Percentiles rank a stretch among this genome's conserved stretches.
Evolutionary conservation across 371 early-diverging fungal genomes (phyloP).

Genomic region (Lichtheimia hyalospora): DNA sequence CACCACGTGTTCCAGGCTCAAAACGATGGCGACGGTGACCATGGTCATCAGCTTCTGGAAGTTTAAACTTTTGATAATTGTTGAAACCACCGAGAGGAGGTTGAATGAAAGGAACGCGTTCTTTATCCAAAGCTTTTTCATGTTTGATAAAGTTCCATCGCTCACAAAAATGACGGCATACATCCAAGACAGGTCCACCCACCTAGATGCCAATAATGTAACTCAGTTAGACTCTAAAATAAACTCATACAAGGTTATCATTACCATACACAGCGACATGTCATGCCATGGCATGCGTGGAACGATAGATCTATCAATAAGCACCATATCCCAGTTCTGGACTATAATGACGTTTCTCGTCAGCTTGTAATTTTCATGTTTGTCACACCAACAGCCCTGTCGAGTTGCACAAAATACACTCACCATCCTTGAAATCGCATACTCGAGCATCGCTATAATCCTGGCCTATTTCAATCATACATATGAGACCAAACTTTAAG

Average conservation of each 20-base stretch:
- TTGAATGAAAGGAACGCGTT: constrained; percentile 38
- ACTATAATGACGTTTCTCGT: constrained; percentile 58
- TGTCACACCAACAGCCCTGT: not conserved
- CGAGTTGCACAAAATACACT: constrained; percentile 1
- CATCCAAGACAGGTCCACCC: constrained; percentile 81
- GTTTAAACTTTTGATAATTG: constrained; percentile 20
- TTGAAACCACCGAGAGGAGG: constrained; percentile 50
- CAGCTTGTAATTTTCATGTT: constrained; percentile 3
- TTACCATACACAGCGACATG: constrained; percentile 71
- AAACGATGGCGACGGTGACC: constrained; percentile 21
- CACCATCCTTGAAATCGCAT: constrained; percentile 84
- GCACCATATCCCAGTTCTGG: constrained; percentile 55
- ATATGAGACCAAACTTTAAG: not conserved
- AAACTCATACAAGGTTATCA: constrained; percentile 17
- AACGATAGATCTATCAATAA: constrained; percentile 64
- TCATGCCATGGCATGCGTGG: constrained; percentile 98
- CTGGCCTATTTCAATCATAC: constrained; percentile 55
- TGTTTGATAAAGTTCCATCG: constrained; percentile 91
- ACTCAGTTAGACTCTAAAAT: not conserved
- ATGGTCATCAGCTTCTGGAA: constrained; percentile 24
- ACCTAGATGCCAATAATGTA: constrained; percentile 26
- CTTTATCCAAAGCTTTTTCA: constrained; percentile 37
- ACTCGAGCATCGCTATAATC: constrained; percentile 93
- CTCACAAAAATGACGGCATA: constrained; percentile 89
- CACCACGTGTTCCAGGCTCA: constrained; percentile 34